Evolutionary conservation across 371 early-diverging fungal genomes (phyloP).

Genomic region (Sporodiniella umbellata): DNA sequence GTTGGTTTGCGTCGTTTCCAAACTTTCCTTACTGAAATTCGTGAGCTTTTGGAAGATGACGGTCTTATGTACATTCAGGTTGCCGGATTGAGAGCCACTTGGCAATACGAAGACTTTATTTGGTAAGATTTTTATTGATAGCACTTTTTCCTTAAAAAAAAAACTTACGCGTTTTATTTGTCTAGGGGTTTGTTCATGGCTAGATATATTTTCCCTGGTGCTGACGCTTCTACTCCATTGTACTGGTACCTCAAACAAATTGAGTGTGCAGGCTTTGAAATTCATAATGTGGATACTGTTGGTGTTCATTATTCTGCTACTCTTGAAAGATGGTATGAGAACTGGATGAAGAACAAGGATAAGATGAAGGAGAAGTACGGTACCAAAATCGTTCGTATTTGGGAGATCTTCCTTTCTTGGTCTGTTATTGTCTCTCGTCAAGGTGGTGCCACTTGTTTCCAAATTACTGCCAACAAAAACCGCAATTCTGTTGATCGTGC

Average conservation of each 20-base stretch:
- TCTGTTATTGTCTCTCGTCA: slow-evolving; percentile 92
- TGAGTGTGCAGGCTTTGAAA: slow-evolving; percentile 92
- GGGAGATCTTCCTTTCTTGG: slow-evolving; percentile 97
- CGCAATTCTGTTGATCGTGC: slow-evolving; percentile 88
- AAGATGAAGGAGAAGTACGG: slow-evolving; percentile 81
- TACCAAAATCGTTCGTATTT: slow-evolving; percentile 76
- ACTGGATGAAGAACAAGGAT: slow-evolving; percentile 95
- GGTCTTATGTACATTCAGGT: slow-evolving; percentile 97
- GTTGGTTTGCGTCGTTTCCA: slow-evolving; percentile 93
- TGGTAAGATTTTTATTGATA: slow-evolving; percentile 35
- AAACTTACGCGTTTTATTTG: slow-evolving; percentile 27
- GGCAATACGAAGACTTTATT: slow-evolving; percentile 89
- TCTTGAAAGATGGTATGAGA: slow-evolving; percentile 91
- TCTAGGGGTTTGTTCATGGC: slow-evolving; percentile 92
- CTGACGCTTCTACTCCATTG: slow-evolving; percentile 95
- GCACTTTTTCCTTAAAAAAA: background rate
- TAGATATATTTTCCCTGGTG: slow-evolving; percentile 97
- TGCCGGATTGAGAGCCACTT: slow-evolving; percentile 88
- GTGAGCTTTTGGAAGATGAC: slow-evolving; percentile 94
- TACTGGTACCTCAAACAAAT: slow-evolving; percentile 91
- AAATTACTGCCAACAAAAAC: slow-evolving; percentile 95
- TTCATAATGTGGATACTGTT: slow-evolving; percentile 83
- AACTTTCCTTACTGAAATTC: slow-evolving; percentile 87
- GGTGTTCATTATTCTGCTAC: slow-evolving; percentile 98
- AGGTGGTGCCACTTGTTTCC: slow-evolving; percentile 95